phyloP scores from a whole-genome alignment of 352 stramenopile genomes.

The Globisporangium nagaii region DNA sequence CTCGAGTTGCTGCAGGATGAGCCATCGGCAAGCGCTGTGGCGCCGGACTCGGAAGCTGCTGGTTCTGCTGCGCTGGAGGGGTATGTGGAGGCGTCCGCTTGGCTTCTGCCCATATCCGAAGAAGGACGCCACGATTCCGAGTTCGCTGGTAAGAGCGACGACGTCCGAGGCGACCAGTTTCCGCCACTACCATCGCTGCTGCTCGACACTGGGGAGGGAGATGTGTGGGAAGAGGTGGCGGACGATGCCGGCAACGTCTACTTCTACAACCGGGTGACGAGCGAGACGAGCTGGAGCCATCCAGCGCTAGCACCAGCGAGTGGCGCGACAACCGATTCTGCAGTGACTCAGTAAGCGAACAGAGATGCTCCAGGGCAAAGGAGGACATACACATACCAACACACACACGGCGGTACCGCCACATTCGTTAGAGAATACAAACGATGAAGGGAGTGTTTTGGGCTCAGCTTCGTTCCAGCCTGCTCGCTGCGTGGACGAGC shows the following conservation, averaged over 20 bases:
- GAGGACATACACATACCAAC: too few relatives aligned
- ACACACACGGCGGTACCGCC: too few relatives aligned
- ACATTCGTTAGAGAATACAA: too few relatives aligned
- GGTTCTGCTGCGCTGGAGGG: background rate
- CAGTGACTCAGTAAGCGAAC: background rate
- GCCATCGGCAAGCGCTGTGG: conserved; percentile 13
- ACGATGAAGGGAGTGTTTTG: too few relatives aligned
- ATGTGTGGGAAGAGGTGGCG: conserved; percentile 63
- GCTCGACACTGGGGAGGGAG: background rate
- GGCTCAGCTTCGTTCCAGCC: too few relatives aligned
- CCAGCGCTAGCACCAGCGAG: background rate
- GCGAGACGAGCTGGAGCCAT: conserved; percentile 61
- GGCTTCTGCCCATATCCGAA: too few relatives aligned
- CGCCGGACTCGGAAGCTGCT: conserved; percentile 29
- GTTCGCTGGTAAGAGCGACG: background rate
- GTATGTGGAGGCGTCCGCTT: too few relatives aligned
- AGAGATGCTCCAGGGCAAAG: too few relatives aligned
- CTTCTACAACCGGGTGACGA: conserved; percentile 58
- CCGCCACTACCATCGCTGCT: too few relatives aligned
- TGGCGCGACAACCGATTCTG: background rate
- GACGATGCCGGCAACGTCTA: conserved; percentile 66
- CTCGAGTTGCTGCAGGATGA: conserved; percentile 53
- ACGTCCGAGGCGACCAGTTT: background rate
- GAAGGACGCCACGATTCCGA: too few relatives aligned
- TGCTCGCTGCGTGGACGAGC: too few relatives aligned